A percentile compares a stretch with the other conserved stretches of the same genome.
Conservation (phyloP, 106 monocot species). For the Apostasia ramifera region DNA sequence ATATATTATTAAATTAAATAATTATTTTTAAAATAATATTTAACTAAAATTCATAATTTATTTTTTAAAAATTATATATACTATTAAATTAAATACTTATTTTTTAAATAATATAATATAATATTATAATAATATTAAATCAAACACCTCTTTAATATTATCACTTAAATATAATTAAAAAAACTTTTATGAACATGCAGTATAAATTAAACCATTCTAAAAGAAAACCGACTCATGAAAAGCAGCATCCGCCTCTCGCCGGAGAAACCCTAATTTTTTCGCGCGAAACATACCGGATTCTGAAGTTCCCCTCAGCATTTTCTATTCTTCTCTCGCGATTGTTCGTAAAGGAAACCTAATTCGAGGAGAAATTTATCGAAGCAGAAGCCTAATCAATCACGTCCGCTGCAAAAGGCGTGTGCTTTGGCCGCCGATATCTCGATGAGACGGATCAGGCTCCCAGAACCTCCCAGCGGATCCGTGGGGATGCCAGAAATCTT, state of each 20-base stretch:
- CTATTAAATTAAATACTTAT: too few species aligned
- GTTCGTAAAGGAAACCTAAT: neutral
- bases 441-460: conserved; percentile 85
- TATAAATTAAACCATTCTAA: too few species aligned
- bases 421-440: neutral
- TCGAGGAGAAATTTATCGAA: neutral
- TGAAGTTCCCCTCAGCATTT: neutral
- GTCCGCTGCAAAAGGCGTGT: neutral
- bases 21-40: too few species aligned
- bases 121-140: too few species aligned
- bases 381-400: neutral
- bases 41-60: too few species aligned
- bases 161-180: too few species aligned
- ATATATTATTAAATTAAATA: too few species aligned
- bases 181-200: too few species aligned
- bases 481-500: conserved; percentile 88
- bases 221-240: too few species aligned
- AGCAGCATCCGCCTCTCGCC: neutral
- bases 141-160: too few species aligned
- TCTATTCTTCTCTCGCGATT: neutral
- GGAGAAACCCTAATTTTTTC: neutral
- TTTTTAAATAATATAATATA: too few species aligned
- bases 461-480: conserved; percentile 67
- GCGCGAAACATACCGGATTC: neutral
- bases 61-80: too few species aligned